Percentiles rank a stretch among this genome's conserved stretches.
These are phyloP conservation scores for Nigrospora osmanthi DNA, from an alignment of 2,329 filamentous ascomycete species.

Conservation along the genomic window DNA sequence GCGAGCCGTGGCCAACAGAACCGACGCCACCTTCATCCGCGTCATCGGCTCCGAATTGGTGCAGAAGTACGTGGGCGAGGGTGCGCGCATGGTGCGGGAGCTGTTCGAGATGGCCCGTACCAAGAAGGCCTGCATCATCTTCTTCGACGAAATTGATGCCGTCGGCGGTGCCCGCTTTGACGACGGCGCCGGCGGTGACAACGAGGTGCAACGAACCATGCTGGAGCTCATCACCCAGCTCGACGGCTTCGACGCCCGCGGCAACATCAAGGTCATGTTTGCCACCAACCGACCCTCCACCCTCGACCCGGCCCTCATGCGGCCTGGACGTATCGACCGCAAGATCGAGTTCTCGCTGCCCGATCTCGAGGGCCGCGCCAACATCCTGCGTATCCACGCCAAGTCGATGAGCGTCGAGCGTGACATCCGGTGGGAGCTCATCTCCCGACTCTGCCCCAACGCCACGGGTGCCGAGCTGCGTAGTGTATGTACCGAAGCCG, in stretches of 20 bases:
- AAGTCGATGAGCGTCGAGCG: conserved; percentile 99
- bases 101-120: conserved; percentile 99
- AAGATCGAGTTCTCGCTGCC: conserved; percentile 99
- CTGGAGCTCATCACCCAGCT: conserved; percentile 94
- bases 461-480: conserved; percentile 92
- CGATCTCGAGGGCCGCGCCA: conserved; percentile 93
- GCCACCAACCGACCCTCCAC: conserved; percentile 95
- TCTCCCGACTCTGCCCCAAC: conserved; percentile 94
- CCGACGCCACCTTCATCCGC: conserved; percentile 96
- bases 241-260: conserved; percentile 90
- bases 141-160: conserved; percentile 97
- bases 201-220: conserved; percentile 97
- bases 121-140: conserved; percentile 99
- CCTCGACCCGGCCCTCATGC: conserved; percentile 92
- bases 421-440: conserved; percentile 98
- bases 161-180: conserved; percentile 95
- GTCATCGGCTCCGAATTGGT: conserved; percentile 97
- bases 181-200: conserved; percentile 92
- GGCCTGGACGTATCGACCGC: conserved; percentile 92
- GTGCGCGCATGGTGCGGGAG: conserved; percentile 96
- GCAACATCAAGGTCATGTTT: conserved; percentile 99
- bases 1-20: conserved; percentile 93
- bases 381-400: conserved; percentile 95
- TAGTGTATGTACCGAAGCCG: conserved; percentile 94
- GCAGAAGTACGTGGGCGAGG: conserved; percentile 98